phyloP scores from a whole-genome alignment of 2,329 filamentous ascomycete genomes.

The Fusarium napiforme region DNA sequence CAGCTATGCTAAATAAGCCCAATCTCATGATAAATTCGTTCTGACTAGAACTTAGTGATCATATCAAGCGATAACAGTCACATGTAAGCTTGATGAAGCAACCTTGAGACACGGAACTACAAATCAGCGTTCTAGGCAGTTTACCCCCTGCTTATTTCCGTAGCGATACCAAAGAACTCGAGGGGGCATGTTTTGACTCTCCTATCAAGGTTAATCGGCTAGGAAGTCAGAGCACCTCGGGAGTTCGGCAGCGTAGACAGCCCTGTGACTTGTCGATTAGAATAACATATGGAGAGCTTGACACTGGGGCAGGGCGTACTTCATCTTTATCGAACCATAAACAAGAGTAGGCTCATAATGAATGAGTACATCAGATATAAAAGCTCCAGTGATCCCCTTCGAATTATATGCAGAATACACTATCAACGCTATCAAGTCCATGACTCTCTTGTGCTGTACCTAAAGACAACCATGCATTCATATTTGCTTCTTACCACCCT shows the following conservation, averaged over 20 bases:
- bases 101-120: not conserved
- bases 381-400: fast-evolving
- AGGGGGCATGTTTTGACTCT: not conserved
- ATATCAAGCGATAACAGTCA: not conserved
- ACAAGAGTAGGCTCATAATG: not conserved
- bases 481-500: not conserved
- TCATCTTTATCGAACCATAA: fast-evolving
- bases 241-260: not conserved
- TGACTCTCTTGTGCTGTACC: too few relatives aligned
- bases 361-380: not conserved
- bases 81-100: not conserved
- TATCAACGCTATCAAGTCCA: not conserved
- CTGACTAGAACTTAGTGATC: fast-evolving
- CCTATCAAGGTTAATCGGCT: not conserved
- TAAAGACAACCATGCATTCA: not conserved
- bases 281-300: not conserved
- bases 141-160: not conserved
- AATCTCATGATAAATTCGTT: fast-evolving
- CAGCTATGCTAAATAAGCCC: fast-evolving
- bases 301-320: not conserved
- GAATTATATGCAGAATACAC: not conserved
- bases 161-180: fast-evolving
- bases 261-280: not conserved
- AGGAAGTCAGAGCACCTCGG: not conserved
- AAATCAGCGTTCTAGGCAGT: not conserved